These are phyloP conservation scores for Panicum miliaceum DNA, from an alignment of 176 grass and related monocot species.

Conservation along the genomic window DNA sequence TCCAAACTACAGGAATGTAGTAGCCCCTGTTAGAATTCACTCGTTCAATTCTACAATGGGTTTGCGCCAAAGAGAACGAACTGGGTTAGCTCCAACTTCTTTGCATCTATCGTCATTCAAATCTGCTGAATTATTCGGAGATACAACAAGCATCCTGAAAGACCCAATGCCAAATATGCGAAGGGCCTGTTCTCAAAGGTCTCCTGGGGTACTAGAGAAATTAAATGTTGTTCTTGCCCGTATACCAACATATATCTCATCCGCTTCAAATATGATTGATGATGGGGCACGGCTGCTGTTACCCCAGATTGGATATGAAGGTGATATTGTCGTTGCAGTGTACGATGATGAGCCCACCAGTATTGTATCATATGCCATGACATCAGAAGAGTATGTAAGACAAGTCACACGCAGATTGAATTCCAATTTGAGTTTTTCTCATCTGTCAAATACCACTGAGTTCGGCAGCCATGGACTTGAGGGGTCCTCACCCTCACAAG, in stretches of 20 bases:
- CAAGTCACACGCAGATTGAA: conserved; percentile 45
- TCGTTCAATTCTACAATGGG: conserved; percentile 74
- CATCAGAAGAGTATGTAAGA: conserved; percentile 58
- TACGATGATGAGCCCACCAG: conserved; percentile 99
- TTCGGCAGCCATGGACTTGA: conserved; percentile 45
- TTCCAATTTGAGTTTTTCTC: conserved; percentile 55
- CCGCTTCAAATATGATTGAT: conserved; percentile 50
- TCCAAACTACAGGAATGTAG: conserved; percentile 47
- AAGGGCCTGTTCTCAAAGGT: conserved; percentile 83
- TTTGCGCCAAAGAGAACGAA: conserved; percentile 55
- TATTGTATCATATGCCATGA: conserved; percentile 89
- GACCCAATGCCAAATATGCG: conserved; percentile 68
- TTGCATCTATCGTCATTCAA: conserved; percentile 62
- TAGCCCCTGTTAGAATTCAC: conserved; percentile 75
- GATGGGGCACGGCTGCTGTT: conserved; percentile 78
- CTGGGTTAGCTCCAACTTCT: conserved; percentile 57
- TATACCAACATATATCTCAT: conserved; percentile 62
- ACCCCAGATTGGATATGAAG: conserved; percentile 62
- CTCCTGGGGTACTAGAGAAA: conserved; percentile 64
- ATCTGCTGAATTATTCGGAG: conserved; percentile 60
- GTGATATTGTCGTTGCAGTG: conserved; percentile 66
- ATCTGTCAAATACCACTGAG: conserved; percentile 35
- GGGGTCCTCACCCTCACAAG: conserved; percentile 29
- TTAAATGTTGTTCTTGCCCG: conserved; percentile 62
- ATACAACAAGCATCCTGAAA: conserved; percentile 49